Conservation (phyloP, 2,329 filamentous ascomycete genomes). For the Cladorrhinum sp. region DNA sequence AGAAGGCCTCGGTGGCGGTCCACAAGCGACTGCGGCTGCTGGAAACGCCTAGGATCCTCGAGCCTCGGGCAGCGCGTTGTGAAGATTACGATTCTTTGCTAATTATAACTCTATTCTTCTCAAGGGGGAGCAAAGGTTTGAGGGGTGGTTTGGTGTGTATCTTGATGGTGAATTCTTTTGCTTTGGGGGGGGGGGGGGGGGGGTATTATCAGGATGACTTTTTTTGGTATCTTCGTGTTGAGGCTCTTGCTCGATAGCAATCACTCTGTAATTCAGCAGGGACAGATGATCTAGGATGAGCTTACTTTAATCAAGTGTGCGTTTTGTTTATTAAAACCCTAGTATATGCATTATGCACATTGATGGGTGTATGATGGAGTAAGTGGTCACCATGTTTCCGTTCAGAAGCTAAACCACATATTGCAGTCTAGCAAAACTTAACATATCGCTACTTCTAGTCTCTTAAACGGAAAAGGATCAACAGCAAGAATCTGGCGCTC, state of each 20-base stretch:
- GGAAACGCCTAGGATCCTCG: neutral
- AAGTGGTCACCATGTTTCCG: neutral
- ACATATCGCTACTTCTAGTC: slow-evolving; percentile 6
- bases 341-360: neutral
- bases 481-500: slow-evolving; percentile 12
- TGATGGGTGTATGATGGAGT: neutral
- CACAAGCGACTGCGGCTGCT: neutral
- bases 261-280: neutral
- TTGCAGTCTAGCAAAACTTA: too few relatives aligned
- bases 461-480: slow-evolving; percentile 8
- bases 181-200: neutral
- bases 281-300: neutral
- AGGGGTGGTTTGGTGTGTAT: too few relatives aligned
- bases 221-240: neutral
- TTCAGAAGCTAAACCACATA: too few relatives aligned
- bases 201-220: neutral
- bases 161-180: neutral
- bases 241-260: neutral
- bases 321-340: neutral
- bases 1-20: neutral
- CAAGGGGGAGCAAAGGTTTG: too few relatives aligned
- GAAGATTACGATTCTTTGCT: neutral
- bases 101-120: neutral
- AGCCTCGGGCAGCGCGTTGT: neutral
- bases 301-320: neutral